These are phyloP conservation scores for Scutellaria barbata DNA, from an alignment of 257 asterid genomes.

Conservation along the genomic window DNA sequence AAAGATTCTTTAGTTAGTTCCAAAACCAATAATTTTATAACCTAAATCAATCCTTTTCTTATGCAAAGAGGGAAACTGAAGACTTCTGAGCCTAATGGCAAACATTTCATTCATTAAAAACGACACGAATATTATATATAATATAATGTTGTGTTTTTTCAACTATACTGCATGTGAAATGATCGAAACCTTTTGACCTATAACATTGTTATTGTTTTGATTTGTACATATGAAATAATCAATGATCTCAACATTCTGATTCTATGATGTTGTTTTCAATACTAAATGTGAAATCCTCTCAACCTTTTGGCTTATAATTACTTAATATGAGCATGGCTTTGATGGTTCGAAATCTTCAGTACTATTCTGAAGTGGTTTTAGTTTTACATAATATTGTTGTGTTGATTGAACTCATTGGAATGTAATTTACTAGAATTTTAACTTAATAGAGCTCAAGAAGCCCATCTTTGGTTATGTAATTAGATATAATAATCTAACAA, in stretches of 20 bases:
- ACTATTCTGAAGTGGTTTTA: no score
- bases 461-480: neutral
- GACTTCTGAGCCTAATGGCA: conserved; percentile 16
- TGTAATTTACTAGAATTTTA: neutral
- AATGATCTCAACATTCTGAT: no score
- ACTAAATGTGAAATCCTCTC: neutral
- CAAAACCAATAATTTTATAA: conserved; percentile 1
- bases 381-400: no score
- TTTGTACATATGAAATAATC: no score
- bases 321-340: neutral
- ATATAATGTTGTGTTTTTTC: no score
- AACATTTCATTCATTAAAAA: neutral
- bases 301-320: neutral
- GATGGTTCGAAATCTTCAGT: no score
- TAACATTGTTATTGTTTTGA: no score
- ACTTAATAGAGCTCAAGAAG: neutral
- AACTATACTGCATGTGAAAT: no score
- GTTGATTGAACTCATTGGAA: no score
- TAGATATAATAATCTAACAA: neutral
- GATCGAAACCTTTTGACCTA: no score
- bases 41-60: conserved; percentile 8
- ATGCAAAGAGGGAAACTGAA: neutral
- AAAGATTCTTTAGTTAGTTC: conserved; percentile 30
- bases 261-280: no score
- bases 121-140: neutral